Conservation (phyloP, 257 asterid species). For the Avicennia marina region DNA sequence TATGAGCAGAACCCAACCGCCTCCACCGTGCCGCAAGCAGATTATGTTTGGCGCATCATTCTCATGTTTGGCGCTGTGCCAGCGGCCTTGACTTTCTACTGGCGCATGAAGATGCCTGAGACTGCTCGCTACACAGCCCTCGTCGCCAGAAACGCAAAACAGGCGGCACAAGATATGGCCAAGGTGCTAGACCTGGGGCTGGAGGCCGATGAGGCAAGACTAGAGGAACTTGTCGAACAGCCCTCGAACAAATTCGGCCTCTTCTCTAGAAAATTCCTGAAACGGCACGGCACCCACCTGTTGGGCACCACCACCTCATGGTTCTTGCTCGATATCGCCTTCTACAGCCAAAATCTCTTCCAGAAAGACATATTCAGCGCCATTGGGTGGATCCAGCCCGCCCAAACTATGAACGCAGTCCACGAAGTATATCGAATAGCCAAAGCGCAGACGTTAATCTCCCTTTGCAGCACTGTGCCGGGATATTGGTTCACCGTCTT, state of each 20-base stretch:
- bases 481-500: no score
- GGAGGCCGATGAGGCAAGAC: conserved; percentile 28
- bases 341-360: no score
- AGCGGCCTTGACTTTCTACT: conserved; percentile 39
- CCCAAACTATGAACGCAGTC: no score
- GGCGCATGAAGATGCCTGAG: conserved; percentile 59
- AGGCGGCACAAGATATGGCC: conserved; percentile 38
- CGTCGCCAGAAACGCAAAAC: no score
- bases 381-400: no score
- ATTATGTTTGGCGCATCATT: conserved; percentile 40
- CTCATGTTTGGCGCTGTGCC: conserved; percentile 42
- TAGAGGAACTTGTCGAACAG: neutral
- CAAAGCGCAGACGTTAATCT: no score
- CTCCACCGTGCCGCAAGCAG: conserved; percentile 30
- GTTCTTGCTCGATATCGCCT: conserved; percentile 43
- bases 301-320: conserved; percentile 37
- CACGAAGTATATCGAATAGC: no score
- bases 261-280: conserved; percentile 31
- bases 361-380: no score
- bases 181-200: conserved; percentile 33
- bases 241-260: conserved; percentile 22
- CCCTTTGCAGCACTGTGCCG: no score
- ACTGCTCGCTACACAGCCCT: conserved; percentile 44
- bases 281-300: conserved; percentile 38
- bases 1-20: conserved; percentile 2